Conservation (phyloP, 371 early-diverging fungal genomes). For the Mucor lusitanicus region DNA sequence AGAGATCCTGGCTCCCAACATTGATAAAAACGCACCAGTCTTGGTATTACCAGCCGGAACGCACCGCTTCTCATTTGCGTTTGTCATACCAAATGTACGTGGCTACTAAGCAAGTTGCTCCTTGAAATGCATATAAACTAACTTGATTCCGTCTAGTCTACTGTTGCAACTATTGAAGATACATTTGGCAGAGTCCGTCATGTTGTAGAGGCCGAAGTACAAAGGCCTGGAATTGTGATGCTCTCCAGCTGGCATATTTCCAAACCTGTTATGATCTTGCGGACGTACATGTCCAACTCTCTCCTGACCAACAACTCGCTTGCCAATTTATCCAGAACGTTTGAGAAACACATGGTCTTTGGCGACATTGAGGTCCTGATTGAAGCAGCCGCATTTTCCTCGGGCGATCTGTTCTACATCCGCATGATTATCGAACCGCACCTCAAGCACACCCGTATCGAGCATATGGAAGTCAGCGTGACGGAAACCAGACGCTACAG, state of each 20-base stretch:
- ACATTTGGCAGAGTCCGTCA: constrained; percentile 45
- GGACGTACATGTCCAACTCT: constrained; percentile 47
- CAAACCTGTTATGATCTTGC: constrained; percentile 35
- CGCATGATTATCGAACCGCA: constrained; percentile 41
- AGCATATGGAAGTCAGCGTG: constrained; percentile 34
- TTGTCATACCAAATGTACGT: constrained; percentile 45
- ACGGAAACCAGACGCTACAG: constrained; percentile 33
- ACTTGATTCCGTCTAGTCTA: constrained; percentile 25
- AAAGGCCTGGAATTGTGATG: constrained; percentile 37
- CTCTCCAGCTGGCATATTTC: constrained; percentile 31
- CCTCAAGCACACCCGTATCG: constrained; percentile 36
- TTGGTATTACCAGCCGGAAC: constrained; percentile 30
- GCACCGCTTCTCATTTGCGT: constrained; percentile 46
- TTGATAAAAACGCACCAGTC: constrained; percentile 19
- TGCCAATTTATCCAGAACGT: constrained; percentile 37
- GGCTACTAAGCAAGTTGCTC: not conserved
- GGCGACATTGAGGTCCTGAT: constrained; percentile 42
- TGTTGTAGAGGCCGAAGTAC: constrained; percentile 36
- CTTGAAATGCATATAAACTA: not conserved
- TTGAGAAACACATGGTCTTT: constrained; percentile 35
- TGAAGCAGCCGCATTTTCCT: constrained; percentile 47
- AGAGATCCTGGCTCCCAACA: constrained; percentile 24
- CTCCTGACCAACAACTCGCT: constrained; percentile 42
- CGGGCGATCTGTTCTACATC: constrained; percentile 43
- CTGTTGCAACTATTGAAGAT: constrained; percentile 43